phyloP scores from a whole-genome alignment of 129 eudicot species.

The Mikania micrantha region DNA sequence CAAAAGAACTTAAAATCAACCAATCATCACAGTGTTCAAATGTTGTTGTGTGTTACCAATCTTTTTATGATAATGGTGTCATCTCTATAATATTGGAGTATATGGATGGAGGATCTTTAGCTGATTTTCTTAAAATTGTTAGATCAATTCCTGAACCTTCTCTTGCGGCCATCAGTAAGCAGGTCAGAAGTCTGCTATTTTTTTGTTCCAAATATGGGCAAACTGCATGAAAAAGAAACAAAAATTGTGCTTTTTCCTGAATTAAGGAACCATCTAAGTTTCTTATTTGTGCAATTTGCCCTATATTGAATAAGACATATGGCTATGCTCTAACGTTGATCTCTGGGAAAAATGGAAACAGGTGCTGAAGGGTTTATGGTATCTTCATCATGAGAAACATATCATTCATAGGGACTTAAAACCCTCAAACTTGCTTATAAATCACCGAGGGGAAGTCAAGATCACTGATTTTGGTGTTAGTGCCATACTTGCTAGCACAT shows the following conservation, averaged over 20 bases:
- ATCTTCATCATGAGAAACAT: slow-evolving; percentile 96
- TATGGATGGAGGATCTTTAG: slow-evolving; percentile 99
- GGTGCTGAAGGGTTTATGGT: slow-evolving; percentile 91
- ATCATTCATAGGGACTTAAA: slow-evolving; percentile 90
- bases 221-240: background rate
- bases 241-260: background rate
- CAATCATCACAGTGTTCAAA: slow-evolving; percentile 83
- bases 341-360: slow-evolving; percentile 16
- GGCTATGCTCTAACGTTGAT: background rate
- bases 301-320: background rate
- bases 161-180: slow-evolving; percentile 94
- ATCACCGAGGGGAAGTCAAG: slow-evolving; percentile 93
- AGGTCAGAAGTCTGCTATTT: slow-evolving; percentile 36
- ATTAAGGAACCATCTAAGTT: background rate
- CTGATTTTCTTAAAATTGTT: slow-evolving; percentile 78
- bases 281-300: background rate
- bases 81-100: slow-evolving; percentile 94
- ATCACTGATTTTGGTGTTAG: slow-evolving; percentile 99
- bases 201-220: background rate
- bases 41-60: slow-evolving; percentile 88
- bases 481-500: slow-evolving; percentile 81
- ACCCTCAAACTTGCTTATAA: slow-evolving; percentile 92
- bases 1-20: slow-evolving; percentile 90
- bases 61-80: slow-evolving; percentile 86
- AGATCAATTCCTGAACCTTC: slow-evolving; percentile 66